These are phyloP conservation scores for Juncus inflexus DNA, from an alignment of 176 grass and related monocot species.

Conservation along the genomic window DNA sequence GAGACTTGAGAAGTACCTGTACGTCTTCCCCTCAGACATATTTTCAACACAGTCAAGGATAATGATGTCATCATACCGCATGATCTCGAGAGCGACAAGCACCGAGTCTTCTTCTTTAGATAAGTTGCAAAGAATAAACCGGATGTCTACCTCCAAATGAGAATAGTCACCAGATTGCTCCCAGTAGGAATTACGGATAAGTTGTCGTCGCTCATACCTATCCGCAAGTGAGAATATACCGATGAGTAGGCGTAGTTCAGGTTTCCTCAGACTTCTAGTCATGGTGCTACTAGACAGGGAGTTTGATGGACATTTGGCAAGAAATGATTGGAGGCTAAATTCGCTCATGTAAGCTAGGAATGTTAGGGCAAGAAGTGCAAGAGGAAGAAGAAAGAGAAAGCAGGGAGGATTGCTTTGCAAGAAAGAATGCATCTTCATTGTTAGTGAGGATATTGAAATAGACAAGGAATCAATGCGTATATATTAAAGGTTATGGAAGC, in stretches of 20 bases:
- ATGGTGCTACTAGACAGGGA: not conserved
- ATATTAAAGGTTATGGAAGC: no score
- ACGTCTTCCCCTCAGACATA: no score
- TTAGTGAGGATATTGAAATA: no score
- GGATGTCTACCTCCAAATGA: conserved; percentile 26
- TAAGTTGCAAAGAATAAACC: conserved; percentile 35
- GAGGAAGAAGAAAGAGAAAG: conserved; percentile 30
- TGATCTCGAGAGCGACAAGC: conserved; percentile 30
- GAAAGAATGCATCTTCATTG: not conserved
- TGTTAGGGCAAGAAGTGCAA: conserved; percentile 45
- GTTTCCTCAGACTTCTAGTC: not conserved
- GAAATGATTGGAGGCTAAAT: conserved; percentile 44
- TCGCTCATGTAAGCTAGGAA: conserved; percentile 53
- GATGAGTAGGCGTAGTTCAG: conserved; percentile 37
- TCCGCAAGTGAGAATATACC: conserved; percentile 41
- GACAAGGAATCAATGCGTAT: no score
- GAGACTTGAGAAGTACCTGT: no score
- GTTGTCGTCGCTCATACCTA: conserved; percentile 47
- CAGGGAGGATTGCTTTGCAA: not conserved
- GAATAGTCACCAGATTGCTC: conserved; percentile 31
- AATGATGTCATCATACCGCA: conserved; percentile 31
- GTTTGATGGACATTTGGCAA: conserved; percentile 6
- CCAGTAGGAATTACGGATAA: conserved; percentile 46
- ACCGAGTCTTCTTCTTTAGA: conserved; percentile 27
- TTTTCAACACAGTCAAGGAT: not conserved